phyloP scores from a whole-genome alignment of 768 basidiomycete species.

The Sistotremastrum niveocremeum region DNA sequence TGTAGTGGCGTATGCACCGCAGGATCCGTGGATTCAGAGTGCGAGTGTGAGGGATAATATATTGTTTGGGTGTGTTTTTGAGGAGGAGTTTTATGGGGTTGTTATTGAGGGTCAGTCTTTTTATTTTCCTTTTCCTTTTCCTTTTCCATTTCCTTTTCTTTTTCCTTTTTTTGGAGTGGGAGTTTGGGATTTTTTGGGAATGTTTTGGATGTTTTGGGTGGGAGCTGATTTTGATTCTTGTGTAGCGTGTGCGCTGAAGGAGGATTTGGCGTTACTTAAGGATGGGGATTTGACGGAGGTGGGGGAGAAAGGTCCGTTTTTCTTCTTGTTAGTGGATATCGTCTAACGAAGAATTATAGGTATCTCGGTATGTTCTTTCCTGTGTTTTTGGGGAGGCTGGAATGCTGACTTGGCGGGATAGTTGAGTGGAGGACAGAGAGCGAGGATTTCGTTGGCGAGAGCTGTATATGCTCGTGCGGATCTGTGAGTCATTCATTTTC shows the following conservation, averaged over 20 bases:
- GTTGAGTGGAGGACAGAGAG: constrained; percentile 76
- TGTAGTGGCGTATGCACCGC: constrained; percentile 69
- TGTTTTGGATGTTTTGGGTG: neutral
- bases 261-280: constrained; percentile 66
- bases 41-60: constrained; percentile 85
- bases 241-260: constrained; percentile 69
- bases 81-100: constrained; percentile 68
- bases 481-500: constrained; percentile 32
- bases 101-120: constrained; percentile 55
- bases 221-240: neutral
- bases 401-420: constrained; percentile 12
- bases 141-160: neutral
- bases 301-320: constrained; percentile 58
- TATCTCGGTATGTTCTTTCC: too few relatives aligned
- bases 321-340: neutral
- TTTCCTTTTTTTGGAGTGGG: neutral
- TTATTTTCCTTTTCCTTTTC: neutral
- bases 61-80: constrained; percentile 79
- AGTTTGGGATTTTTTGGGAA: neutral
- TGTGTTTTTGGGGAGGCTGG: too few relatives aligned
- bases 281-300: constrained; percentile 79
- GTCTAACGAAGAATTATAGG: neutral
- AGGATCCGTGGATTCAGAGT: constrained; percentile 84
- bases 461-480: constrained; percentile 90
- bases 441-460: constrained; percentile 71